A percentile compares a stretch with the other conserved stretches of the same genome.
These are phyloP conservation scores for Gossypium australe DNA, from an alignment of 345 rosid species.

Conservation along the genomic window DNA sequence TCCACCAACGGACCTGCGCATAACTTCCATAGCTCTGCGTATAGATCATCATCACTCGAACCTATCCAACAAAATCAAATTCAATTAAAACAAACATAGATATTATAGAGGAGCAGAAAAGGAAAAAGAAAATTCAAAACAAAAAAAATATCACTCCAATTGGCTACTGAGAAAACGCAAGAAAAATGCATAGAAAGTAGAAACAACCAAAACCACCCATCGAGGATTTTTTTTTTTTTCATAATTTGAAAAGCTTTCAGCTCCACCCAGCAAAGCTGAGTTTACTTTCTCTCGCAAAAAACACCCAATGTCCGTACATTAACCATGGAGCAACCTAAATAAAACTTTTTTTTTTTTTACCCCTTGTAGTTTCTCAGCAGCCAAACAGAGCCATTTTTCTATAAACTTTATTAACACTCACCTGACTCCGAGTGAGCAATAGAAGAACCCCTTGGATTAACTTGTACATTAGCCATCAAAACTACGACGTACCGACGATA, in stretches of 20 bases:
- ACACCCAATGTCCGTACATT: neutral
- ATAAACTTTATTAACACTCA: conserved; percentile 10
- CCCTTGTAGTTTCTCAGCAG: conserved; percentile 5
- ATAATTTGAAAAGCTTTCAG: neutral
- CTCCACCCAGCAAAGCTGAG: neutral
- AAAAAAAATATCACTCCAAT: neutral
- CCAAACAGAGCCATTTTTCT: conserved; percentile 17
- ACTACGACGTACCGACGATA: neutral
- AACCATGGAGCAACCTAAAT: conserved; percentile 6
- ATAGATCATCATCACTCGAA: conserved; percentile 38
- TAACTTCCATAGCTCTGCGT: conserved; percentile 73
- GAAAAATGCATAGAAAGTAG: neutral
- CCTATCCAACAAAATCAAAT: conserved; percentile 21
- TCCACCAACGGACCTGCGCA: conserved; percentile 80
- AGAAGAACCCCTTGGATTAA: conserved; percentile 29
- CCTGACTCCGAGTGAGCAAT: conserved; percentile 30
- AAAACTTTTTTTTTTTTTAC: neutral
- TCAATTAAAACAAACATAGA: neutral
- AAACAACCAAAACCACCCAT: neutral
- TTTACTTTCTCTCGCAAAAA: neutral
- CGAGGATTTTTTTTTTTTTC: conserved; percentile 11
- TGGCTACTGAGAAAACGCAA: conserved; percentile 19
- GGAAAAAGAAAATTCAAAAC: neutral
- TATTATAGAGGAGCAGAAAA: neutral
- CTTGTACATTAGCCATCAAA: conserved; percentile 46